A percentile compares a stretch with the other conserved stretches of the same genome.
Conservation (phyloP, 2,329 filamentous ascomycete species). For the Cercospora berteroae region DNA sequence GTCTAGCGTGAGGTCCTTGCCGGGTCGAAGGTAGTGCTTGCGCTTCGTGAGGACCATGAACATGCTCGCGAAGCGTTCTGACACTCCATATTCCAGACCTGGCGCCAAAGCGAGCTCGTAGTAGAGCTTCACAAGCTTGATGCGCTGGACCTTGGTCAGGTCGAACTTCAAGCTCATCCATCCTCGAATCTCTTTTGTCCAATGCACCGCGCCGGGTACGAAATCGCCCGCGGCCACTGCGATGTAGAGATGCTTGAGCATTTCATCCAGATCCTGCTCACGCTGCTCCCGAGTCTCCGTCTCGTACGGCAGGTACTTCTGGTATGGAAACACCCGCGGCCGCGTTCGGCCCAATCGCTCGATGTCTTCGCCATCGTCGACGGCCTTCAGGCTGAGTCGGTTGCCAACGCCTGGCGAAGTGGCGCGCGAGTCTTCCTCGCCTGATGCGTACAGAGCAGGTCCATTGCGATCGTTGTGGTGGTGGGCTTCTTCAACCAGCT, state of each 20-base stretch:
- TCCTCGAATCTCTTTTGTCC: conserved; percentile 91
- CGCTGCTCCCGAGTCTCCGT: conserved; percentile 78
- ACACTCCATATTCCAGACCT: conserved; percentile 74
- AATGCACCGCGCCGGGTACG: conserved; percentile 87
- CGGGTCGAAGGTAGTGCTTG: conserved; percentile 90
- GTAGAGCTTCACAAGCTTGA: conserved; percentile 84
- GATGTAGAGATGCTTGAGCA: conserved; percentile 90
- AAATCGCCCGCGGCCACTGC: conserved; percentile 91
- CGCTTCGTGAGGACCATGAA: conserved; percentile 96
- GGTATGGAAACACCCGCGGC: conserved; percentile 90
- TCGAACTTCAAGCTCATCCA: conserved; percentile 98
- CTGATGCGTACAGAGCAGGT: conserved; percentile 11
- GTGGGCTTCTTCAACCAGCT: conserved; percentile 44
- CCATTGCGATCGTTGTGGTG: conserved; percentile 28
- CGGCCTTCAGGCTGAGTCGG: conserved; percentile 34
- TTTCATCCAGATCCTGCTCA: conserved; percentile 76
- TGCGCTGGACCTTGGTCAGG: conserved; percentile 77
- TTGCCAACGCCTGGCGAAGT: conserved; percentile 72
- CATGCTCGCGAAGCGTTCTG: conserved; percentile 94
- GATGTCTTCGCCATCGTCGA: conserved; percentile 44
- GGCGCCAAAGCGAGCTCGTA: conserved; percentile 91
- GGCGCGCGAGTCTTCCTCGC: conserved; percentile 75
- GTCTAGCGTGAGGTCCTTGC: conserved; percentile 84
- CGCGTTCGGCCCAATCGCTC: conserved; percentile 66
- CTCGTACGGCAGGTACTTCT: conserved; percentile 81